Percentiles rank a stretch among this genome's conserved stretches.
Evolutionary conservation across 306 rosid genomes (phyloP).

Genomic region (Alnus glutinosa): DNA sequence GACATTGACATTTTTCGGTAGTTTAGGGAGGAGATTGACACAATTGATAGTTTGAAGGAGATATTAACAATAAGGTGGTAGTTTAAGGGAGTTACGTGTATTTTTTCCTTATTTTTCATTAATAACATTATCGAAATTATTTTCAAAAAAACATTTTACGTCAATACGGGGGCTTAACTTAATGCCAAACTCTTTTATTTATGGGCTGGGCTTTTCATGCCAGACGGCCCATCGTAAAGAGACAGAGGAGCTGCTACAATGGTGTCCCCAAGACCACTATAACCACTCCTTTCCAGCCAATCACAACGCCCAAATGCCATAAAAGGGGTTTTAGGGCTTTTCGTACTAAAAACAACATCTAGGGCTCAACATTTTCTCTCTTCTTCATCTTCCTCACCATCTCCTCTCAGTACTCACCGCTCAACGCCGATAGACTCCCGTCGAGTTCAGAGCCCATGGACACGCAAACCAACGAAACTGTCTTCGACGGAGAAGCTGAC

Average conservation of each 20-base stretch:
- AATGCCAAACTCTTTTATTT: background rate
- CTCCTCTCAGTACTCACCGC: background rate
- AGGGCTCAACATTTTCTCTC: background rate
- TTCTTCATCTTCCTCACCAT: background rate
- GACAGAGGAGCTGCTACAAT: background rate
- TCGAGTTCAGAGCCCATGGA: conserved; percentile 53
- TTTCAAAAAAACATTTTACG: too few species aligned
- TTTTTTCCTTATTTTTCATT: too few species aligned
- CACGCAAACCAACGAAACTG: conserved; percentile 45
- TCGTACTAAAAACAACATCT: background rate
- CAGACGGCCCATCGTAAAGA: too few species aligned
- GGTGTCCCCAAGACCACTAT: background rate
- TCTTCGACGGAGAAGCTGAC: conserved; percentile 48
- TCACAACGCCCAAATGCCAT: background rate
- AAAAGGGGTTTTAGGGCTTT: background rate
- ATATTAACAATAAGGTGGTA: too few species aligned
- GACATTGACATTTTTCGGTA: too few species aligned
- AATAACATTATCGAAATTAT: too few species aligned
- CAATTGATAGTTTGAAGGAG: too few species aligned
- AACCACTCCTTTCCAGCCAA: background rate
- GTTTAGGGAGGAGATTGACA: too few species aligned
- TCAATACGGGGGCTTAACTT: too few species aligned
- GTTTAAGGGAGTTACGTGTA: too few species aligned
- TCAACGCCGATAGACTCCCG: background rate
- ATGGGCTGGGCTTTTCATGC: too few species aligned